Evolutionary conservation across 2,329 filamentous ascomycete species (phyloP).

Genomic region (Canariomyces notabilis): DNA sequence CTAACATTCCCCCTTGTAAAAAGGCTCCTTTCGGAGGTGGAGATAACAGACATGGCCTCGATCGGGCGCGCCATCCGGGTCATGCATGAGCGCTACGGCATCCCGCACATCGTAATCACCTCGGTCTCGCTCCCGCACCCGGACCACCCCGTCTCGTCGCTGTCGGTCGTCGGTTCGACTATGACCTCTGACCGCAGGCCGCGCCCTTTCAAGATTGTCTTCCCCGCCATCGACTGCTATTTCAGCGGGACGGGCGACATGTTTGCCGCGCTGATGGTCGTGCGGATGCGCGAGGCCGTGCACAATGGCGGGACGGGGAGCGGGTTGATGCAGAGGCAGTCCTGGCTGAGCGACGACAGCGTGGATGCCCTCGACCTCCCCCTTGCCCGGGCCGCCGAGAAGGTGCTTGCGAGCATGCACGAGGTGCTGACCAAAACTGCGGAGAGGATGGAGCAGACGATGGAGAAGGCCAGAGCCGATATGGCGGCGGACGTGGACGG

Average conservation of each 20-base stretch:
- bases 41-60: conserved; percentile 69
- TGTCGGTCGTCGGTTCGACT: conserved; percentile 74
- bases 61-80: conserved; percentile 69
- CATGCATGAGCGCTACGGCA: conserved; percentile 68
- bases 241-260: conserved; percentile 97
- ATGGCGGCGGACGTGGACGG: conserved; percentile 33
- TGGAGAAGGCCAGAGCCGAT: conserved; percentile 39
- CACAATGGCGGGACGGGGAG: conserved; percentile 33
- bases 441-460: conserved; percentile 53
- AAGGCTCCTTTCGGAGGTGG: conserved; percentile 78
- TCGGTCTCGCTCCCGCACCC: conserved; percentile 67
- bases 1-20: background rate
- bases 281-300: conserved; percentile 80
- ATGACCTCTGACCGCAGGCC: conserved; percentile 58
- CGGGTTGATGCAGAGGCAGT: conserved; percentile 46
- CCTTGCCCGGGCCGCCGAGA: conserved; percentile 76
- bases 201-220: conserved; percentile 82
- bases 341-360: conserved; percentile 74
- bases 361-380: conserved; percentile 68
- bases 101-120: conserved; percentile 90
- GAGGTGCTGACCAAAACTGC: conserved; percentile 68
- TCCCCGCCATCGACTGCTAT: conserved; percentile 85
- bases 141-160: conserved; percentile 44
- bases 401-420: conserved; percentile 90
- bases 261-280: conserved; percentile 89